Conservation (phyloP, 257 asterid genomes). For the Oldenlandia corymbosa region DNA sequence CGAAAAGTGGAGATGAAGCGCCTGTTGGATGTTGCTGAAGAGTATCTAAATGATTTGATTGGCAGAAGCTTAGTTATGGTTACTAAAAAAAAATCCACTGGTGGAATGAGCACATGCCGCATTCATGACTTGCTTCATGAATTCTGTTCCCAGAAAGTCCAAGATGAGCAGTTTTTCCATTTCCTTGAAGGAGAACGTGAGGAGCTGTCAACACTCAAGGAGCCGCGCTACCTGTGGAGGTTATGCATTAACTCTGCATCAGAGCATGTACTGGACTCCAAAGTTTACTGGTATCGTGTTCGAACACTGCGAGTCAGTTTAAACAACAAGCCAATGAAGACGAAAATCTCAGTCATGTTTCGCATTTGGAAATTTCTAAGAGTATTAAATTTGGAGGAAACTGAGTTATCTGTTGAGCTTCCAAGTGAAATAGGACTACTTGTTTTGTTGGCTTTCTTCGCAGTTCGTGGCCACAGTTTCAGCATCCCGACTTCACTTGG, state of each 20-base stretch:
- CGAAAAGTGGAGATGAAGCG: neutral
- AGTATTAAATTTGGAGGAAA: neutral
- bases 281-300: neutral
- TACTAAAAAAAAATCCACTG: neutral
- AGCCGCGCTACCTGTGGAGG: neutral
- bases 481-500: neutral
- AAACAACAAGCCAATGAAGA: neutral
- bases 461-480: neutral
- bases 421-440: neutral
- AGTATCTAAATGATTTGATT: neutral
- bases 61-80: neutral
- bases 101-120: neutral
- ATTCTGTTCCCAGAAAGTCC: neutral
- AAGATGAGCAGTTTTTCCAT: neutral
- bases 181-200: neutral
- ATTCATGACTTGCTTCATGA: constrained; percentile 7
- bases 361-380: neutral
- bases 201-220: neutral
- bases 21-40: neutral
- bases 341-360: neutral
- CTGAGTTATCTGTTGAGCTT: neutral
- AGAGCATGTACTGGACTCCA: neutral
- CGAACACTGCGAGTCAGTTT: neutral
- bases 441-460: neutral
- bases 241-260: neutral